Base-by-base conservation (phyloP, 2,329 filamentous ascomycete species). In the Fusarium compactum region DNA sequence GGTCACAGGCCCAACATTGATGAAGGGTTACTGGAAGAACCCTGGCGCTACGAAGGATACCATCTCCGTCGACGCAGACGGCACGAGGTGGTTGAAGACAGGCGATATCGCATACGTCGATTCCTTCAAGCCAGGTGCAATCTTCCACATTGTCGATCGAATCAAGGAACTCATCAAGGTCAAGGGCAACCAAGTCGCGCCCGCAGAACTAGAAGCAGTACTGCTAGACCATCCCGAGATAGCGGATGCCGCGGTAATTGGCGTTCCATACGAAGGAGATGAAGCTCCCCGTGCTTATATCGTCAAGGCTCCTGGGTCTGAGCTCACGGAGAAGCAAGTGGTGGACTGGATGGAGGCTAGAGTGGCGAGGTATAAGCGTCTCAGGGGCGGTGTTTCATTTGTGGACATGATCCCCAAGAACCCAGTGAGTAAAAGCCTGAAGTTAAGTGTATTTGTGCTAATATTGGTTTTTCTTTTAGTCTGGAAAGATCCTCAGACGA, bases 21-120 rank as follows among this genome's bases (percentile, higher is more conserved):
- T 94, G 86, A 89, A 87, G 61, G 90, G 91, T 4, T 97, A 96
- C 78, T 95, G 92, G 90, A 83, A 85, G 45, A 93, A 91, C 56
- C 86, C 88, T 0, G 83, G 88, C 51, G 92, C 91, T 2, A 95
- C 92, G 0, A 79, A 79, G 11, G 86, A 89, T 41, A 90, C 91
- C 0, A 72, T 85, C 0, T 75, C 80, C 14, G 70, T 79, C 9
- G 85, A 87, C 60, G 59, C 75, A 1, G 80, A 84, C 56, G 85
- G 85, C 16, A 84, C 81, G 9, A 79, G 90, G 16, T 95, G 92
- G 92, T 76, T 95, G 61, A 89, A 88, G 76, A 94, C 92, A 1
- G 92, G 92, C 1, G 92, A 95, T 69, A 86, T 95, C 51, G 91
- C 87, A 9, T 91, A 88, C 71, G 85, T 93, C 61, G 83, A 89